Percentiles rank a stretch among this genome's conserved stretches.
Conservation (phyloP, 202 grass and related monocot genomes). For the Musa balbisiana region DNA sequence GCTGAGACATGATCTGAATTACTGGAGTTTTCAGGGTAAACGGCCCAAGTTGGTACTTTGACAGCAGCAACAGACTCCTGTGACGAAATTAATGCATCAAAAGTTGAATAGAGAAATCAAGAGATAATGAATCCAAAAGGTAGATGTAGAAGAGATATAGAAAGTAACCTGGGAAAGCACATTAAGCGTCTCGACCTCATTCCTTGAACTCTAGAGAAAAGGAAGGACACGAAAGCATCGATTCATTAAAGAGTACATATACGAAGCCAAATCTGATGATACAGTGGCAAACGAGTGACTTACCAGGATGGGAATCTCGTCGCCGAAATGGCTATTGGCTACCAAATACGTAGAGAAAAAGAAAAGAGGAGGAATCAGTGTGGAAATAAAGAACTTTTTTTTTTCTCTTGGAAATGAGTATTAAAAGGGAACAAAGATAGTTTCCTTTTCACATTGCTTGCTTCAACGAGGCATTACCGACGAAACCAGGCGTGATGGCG, state of each 20-base stretch:
- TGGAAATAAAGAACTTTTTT: neutral
- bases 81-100: neutral
- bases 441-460: neutral
- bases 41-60: slow-evolving; percentile 23
- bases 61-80: slow-evolving; percentile 26
- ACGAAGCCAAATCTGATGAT: slow-evolving; percentile 3
- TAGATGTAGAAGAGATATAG: neutral
- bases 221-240: slow-evolving; percentile 7
- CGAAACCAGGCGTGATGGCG: slow-evolving; percentile 28
- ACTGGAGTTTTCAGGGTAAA: slow-evolving; percentile 8
- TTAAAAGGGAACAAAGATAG: neutral
- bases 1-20: slow-evolving; percentile 21
- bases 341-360: neutral
- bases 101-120: slow-evolving; percentile 1
- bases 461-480: slow-evolving; percentile 29
- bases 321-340: slow-evolving; percentile 4
- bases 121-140: slow-evolving; percentile 5
- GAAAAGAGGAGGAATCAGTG: neutral
- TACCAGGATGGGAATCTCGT: slow-evolving; percentile 27
- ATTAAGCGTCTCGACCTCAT: slow-evolving; percentile 22
- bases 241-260: slow-evolving; percentile 2
- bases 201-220: slow-evolving; percentile 28
- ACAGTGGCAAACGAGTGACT: neutral
- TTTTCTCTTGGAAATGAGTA: neutral
- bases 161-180: slow-evolving; percentile 27